Evolutionary conservation across 108 stramenopile species (phyloP), one percentile per base, ranked within the genome.

Genomic region (Aurantiochytrium sp.): DNA sequence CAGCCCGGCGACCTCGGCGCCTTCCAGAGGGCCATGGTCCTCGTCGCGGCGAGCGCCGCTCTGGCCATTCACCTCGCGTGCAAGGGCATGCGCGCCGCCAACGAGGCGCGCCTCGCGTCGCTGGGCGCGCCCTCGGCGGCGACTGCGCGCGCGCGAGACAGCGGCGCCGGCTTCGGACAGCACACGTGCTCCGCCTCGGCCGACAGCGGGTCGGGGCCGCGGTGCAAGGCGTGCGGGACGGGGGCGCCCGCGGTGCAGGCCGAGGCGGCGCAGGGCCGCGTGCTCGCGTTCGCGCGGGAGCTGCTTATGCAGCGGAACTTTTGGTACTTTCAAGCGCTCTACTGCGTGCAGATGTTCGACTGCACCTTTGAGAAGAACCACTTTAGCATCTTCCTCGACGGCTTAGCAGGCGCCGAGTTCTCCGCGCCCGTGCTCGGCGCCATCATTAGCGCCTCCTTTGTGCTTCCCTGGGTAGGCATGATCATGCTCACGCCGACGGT

Each of bases 321-420:
- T 86, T 50, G 85, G 37, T 8, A 37, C 53, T 88, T 88, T 37
- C 31, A 87, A 27, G 52, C 31, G 8, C 24, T 88, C n/a, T 48
- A 34, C 52, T 31, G 6, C 37, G 39, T 88, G n/a, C 88, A 88
- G 36, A 52, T 53, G 30, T 88, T 88, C 24, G 88, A 88, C 48
- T 88, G 88, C 55, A 86, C 88, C 21, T 88, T 88, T 42, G 88
- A 85, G 52, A 88, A 88, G 69, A 85, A 88, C 34, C 86, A 87
- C 81, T 88, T 88, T 52, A 59, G 54, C 69, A 55, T 37, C 68
- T 88, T 88, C 30, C 32, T 88, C 4, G 69, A 39, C 4, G 81
- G 50, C 22, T n/a, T 88, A 4, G 88, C 73, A 4, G 88, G 85
- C 24, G 69, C 4, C 24, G 24, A 4, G 4, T 87, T 85, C 12